Evolutionary conservation across 768 basidiomycete species (phyloP).

Genomic region (Sutorius australiensis): DNA sequence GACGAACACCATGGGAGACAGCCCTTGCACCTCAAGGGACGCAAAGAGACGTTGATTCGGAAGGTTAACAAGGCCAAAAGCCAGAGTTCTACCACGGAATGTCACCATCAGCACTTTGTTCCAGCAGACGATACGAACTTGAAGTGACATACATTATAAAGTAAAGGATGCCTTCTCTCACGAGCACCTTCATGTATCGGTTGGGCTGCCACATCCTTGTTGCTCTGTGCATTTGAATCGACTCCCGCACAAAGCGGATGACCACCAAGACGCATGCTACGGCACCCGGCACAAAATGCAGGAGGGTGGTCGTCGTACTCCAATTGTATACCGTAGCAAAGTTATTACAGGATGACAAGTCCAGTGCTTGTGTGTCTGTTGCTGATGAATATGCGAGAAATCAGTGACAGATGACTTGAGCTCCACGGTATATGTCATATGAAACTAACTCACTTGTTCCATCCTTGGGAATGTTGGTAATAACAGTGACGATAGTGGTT

Average conservation of each 20-base stretch:
- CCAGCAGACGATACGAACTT: not conserved
- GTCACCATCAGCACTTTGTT: not conserved
- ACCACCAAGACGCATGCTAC: not conserved
- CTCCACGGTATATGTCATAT: not conserved
- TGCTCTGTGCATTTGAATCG: not conserved
- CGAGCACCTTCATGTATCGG: not conserved
- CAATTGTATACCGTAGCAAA: not conserved
- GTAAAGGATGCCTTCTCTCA: not conserved
- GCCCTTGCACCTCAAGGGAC: not conserved
- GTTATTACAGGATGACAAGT: not conserved
- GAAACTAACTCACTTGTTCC: not conserved
- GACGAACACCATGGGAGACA: not conserved
- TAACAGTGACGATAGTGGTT: not conserved
- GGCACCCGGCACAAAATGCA: not conserved
- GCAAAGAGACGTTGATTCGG: not conserved
- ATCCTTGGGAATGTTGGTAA: not conserved
- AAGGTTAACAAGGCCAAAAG: not conserved
- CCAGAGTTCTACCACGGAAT: not conserved
- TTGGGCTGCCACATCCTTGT: not conserved
- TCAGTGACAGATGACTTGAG: not conserved
- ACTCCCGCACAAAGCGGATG: constrained; percentile 1
- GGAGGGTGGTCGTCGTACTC: not conserved
- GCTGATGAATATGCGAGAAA: not conserved
- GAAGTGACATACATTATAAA: not conserved
- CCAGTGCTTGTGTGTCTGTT: not conserved